Evolutionary conservation across 73 alveolate species (phyloP).

Genomic region (Tetrahymena elliotti): DNA sequence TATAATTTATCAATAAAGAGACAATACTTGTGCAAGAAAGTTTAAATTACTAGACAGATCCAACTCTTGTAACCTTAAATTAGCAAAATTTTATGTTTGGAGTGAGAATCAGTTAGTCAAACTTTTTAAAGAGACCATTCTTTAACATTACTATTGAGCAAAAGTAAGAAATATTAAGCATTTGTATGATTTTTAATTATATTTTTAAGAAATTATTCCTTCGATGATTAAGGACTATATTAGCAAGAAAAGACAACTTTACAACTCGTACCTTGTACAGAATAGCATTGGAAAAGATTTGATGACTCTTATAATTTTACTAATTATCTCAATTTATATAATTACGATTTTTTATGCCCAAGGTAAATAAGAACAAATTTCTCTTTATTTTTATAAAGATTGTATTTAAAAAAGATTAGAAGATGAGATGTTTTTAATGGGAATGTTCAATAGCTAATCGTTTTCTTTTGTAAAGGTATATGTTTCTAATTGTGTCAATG

Average conservation of each 20-base stretch:
- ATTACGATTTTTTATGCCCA: not conserved
- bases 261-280: not conserved
- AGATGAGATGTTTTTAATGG: not conserved
- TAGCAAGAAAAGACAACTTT: not conserved
- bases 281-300: not conserved
- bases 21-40: not conserved
- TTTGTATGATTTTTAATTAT: not conserved
- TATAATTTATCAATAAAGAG: not conserved
- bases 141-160: not conserved
- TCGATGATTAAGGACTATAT: not conserved
- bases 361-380: not conserved
- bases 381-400: not conserved
- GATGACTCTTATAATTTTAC: not conserved
- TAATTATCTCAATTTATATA: not conserved
- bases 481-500: not conserved
- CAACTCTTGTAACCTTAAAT: not conserved
- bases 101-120: not conserved
- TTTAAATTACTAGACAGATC: not conserved
- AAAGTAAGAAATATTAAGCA: not conserved
- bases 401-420: not conserved
- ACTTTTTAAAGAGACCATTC: not conserved
- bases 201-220: not conserved
- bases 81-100: not conserved
- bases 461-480: not conserved
- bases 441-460: not conserved